These are phyloP conservation scores for Kuraishia capsulata DNA, from an alignment of 805 yeast species.

Conservation along the genomic window DNA sequence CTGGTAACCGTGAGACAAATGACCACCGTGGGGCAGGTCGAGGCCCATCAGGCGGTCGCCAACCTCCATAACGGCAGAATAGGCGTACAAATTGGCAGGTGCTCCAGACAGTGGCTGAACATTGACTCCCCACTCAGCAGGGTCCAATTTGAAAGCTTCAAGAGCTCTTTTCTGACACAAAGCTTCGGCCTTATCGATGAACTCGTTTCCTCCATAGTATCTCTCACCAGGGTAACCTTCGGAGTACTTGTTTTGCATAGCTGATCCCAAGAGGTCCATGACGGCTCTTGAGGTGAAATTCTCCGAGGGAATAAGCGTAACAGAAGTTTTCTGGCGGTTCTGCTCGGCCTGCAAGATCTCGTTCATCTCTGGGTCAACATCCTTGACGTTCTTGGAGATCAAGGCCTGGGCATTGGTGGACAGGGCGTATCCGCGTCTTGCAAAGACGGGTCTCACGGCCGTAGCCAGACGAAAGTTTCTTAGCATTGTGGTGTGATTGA, in stretches of 20 bases:
- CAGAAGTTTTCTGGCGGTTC: conserved; percentile 82
- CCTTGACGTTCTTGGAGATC: conserved; percentile 54
- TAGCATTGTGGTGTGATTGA: not conserved
- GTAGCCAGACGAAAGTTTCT: conserved; percentile 1
- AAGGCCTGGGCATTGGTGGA: conserved; percentile 15
- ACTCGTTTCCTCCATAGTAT: conserved; percentile 96
- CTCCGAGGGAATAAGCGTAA: conserved; percentile 90
- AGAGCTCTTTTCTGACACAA: conserved; percentile 90
- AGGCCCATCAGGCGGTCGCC: conserved; percentile 96
- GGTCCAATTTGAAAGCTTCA: conserved; percentile 66
- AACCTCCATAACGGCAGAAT: conserved; percentile 79
- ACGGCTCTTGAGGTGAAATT: conserved; percentile 94
- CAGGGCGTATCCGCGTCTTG: conserved; percentile 1
- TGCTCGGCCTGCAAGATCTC: conserved; percentile 69
- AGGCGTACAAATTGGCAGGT: conserved; percentile 91
- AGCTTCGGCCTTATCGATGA: conserved; percentile 83
- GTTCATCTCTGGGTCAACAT: conserved; percentile 79
- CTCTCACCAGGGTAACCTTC: conserved; percentile 98
- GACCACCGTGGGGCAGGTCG: conserved; percentile 98
- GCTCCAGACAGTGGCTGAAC: conserved; percentile 95
- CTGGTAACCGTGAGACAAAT: conserved; percentile 94
- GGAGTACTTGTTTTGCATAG: conserved; percentile 95
- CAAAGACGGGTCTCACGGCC: not conserved
- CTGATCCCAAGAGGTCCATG: conserved; percentile 89
- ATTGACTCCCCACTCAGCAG: conserved; percentile 93